Percentiles rank a stretch among this genome's conserved stretches.
phyloP scores from a whole-genome alignment of 2,329 filamentous ascomycete species.

The Leptographium wingfieldii region DNA sequence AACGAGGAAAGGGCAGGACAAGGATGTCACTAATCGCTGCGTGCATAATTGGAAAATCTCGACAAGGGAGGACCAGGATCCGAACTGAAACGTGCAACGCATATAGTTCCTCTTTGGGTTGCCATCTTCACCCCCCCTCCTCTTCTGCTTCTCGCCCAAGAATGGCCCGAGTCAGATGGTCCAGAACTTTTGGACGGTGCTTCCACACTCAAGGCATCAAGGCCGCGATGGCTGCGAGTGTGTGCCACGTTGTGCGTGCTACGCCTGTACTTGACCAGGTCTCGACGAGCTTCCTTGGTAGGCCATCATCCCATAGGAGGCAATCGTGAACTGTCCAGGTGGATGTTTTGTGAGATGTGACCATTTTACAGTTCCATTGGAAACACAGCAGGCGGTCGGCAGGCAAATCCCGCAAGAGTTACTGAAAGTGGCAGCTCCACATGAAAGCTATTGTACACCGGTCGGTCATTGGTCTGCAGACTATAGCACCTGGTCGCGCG shows the following conservation, averaged over 20 bases:
- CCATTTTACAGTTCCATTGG: not conserved
- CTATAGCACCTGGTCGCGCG: not conserved
- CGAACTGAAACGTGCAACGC: not conserved
- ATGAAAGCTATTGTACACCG: constrained; percentile 5
- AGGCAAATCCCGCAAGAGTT: constrained; percentile 7
- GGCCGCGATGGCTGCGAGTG: not conserved
- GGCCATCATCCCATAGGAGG: not conserved
- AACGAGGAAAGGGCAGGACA: not conserved
- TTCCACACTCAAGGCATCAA: not conserved
- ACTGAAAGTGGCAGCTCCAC: constrained; percentile 1
- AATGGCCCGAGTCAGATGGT: not conserved
- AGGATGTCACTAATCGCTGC: not conserved
- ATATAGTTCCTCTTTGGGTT: not conserved
- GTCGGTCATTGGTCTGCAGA: not conserved
- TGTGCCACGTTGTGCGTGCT: not conserved
- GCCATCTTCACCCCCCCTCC: not conserved
- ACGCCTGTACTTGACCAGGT: not conserved
- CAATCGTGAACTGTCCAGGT: not conserved
- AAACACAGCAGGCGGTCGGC: constrained; percentile 2
- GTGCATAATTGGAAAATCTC: not conserved
- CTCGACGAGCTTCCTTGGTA: no score
- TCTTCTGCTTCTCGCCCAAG: not conserved
- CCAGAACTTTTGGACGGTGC: not conserved
- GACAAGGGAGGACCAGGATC: not conserved
- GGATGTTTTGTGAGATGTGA: not conserved